Conservation (phyloP, 768 basidiomycete genomes). For the Tylopilus vinaceipallidus region DNA sequence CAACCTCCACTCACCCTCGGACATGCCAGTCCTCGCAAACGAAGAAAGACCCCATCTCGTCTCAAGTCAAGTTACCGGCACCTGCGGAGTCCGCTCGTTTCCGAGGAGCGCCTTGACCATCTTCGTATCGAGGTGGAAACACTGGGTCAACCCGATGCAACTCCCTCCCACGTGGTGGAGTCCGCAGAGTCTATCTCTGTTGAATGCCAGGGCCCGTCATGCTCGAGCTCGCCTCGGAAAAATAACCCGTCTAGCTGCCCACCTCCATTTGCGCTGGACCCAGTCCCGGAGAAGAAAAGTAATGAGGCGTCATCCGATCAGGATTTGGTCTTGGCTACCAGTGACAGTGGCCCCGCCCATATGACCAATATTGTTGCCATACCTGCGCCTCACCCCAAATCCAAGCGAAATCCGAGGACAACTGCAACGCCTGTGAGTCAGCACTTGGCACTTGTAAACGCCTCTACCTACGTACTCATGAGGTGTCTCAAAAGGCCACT, state of each 20-base stretch:
- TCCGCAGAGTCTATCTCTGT: neutral
- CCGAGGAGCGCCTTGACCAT: slow-evolving; percentile 28
- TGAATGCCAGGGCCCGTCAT: neutral
- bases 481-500: slow-evolving; percentile 16
- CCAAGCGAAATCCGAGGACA: slow-evolving; percentile 30
- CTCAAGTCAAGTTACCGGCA: neutral
- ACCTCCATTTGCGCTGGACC: neutral
- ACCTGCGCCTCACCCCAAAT: slow-evolving; percentile 4
- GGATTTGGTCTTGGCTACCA: slow-evolving; percentile 2
- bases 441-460: neutral
- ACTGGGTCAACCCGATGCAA: slow-evolving; percentile 12
- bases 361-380: neutral
- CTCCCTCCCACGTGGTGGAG: neutral
- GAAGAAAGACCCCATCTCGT: slow-evolving; percentile 5
- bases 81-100: slow-evolving; percentile 13
- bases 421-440: slow-evolving; percentile 24
- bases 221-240: neutral
- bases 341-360: slow-evolving; percentile 1
- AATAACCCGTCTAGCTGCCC: neutral
- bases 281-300: slow-evolving; percentile 2
- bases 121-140: slow-evolving; percentile 18
- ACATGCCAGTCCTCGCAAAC: slow-evolving; percentile 15
- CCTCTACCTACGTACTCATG: slow-evolving; percentile 17
- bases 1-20: slow-evolving; percentile 10
- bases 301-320: neutral